Percentiles rank a stretch among this genome's conserved stretches.
Conservation (phyloP, 345 rosid genomes). For the Gossypium sturtianum region DNA sequence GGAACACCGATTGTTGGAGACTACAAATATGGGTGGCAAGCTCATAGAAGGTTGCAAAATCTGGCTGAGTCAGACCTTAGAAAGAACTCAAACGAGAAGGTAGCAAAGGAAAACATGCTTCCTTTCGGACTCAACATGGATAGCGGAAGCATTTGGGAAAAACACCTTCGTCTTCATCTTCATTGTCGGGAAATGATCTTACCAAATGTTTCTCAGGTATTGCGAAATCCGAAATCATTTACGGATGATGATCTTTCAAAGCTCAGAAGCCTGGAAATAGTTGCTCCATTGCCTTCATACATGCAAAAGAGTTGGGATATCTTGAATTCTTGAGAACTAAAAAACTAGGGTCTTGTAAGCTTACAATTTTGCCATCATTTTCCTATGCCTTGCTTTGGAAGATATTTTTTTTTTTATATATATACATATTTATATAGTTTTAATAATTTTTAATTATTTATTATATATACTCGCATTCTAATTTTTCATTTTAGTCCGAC, state of each 20-base stretch:
- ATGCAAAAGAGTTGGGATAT: conserved; percentile 54
- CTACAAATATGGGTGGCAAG: conserved; percentile 87
- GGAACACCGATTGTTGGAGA: conserved; percentile 83
- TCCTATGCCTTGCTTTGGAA: no score
- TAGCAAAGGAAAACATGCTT: conserved; percentile 19
- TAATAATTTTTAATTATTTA: no score
- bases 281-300: conserved; percentile 70
- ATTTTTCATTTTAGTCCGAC: no score
- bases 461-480: no score
- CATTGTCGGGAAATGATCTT: conserved; percentile 72
- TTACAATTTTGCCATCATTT: not conserved
- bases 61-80: conserved; percentile 19
- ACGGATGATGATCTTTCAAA: conserved; percentile 44
- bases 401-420: no score
- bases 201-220: conserved; percentile 62
- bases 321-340: not conserved
- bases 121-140: conserved; percentile 71
- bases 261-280: conserved; percentile 45
- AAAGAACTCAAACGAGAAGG: conserved; percentile 11
- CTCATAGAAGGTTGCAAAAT: conserved; percentile 48
- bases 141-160: conserved; percentile 60
- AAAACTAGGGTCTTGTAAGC: not conserved
- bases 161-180: conserved; percentile 78
- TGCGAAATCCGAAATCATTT: conserved; percentile 29
- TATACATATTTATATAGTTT: no score